These are phyloP conservation scores for Aureobasidium sp. DNA, from an alignment of 2,329 filamentous ascomycete genomes.

Conservation along the genomic window DNA sequence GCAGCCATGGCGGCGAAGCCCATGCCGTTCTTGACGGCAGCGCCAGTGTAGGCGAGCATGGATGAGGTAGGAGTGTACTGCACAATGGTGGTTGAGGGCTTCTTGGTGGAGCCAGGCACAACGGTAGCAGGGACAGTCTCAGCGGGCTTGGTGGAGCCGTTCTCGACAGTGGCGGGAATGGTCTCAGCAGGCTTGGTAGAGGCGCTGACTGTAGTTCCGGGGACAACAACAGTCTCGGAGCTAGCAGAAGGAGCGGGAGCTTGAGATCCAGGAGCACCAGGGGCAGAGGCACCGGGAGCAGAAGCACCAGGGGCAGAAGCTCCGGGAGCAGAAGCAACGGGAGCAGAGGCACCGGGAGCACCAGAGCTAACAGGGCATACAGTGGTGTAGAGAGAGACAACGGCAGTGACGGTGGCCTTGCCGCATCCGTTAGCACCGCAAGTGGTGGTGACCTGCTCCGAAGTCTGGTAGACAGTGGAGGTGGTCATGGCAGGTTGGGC, in stretches of 20 bases:
- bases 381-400: conserved; percentile 10
- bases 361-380: conserved; percentile 8
- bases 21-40: conserved; percentile 11
- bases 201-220: neutral
- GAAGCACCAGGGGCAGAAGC: neutral
- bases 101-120: neutral
- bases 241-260: neutral
- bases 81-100: neutral
- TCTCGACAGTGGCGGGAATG: neutral
- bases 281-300: neutral
- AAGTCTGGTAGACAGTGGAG: neutral
- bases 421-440: conserved; percentile 8
- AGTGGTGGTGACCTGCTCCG: neutral
- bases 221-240: neutral
- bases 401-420: conserved; percentile 10
- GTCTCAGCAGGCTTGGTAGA: neutral
- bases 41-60: conserved; percentile 4
- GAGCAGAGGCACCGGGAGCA: neutral
- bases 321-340: neutral
- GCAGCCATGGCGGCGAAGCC: conserved; percentile 5
- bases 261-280: neutral
- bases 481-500: neutral
- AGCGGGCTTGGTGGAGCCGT: neutral
- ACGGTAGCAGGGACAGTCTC: neutral
- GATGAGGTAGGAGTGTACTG: neutral